Percentiles rank a stretch among this genome's conserved stretches.
Conservation (phyloP, 1,139 yeast species). For the Arxiozyma telluris region DNA sequence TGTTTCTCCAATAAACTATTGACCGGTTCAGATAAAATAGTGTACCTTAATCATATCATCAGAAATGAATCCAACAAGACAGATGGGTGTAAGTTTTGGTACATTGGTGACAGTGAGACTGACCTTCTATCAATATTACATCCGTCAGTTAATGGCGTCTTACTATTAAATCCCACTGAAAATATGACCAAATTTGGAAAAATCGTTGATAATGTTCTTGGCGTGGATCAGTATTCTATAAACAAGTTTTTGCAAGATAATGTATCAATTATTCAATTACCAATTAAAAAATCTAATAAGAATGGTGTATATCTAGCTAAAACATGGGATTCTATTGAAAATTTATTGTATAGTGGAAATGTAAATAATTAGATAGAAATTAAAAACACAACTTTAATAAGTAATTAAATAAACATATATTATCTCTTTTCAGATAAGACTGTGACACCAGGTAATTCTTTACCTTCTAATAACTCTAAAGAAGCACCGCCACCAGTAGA, state of each 20-base stretch:
- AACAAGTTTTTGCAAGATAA: not conserved
- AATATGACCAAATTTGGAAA: constrained; percentile 18
- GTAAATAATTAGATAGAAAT: not conserved
- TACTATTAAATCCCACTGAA: constrained; percentile 23
- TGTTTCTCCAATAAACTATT: constrained; percentile 19
- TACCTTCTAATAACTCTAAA: constrained; percentile 25
- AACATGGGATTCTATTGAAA: constrained; percentile 13
- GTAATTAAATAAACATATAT: too few relatives aligned
- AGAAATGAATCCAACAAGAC: not conserved
- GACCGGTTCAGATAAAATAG: constrained; percentile 26
- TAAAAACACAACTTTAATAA: too few relatives aligned
- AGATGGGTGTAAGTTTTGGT: constrained; percentile 14
- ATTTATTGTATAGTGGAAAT: not conserved
- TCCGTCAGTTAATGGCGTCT: constrained; percentile 23
- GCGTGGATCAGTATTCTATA: constrained; percentile 7
- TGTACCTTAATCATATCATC: constrained; percentile 9
- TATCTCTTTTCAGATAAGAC: constrained; percentile 11
- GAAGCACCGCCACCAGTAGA: constrained; percentile 99
- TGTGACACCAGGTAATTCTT: constrained; percentile 17
- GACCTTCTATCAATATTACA: constrained; percentile 24
- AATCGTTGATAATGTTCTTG: constrained; percentile 12
- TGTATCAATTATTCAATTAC: not conserved
- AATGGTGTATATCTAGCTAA: constrained; percentile 13
- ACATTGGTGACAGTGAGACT: constrained; percentile 30
- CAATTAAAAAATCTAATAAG: constrained; percentile 9